Evolutionary conservation across 306 rosid genomes (phyloP).

Genomic region (Medicago ruthenica): DNA sequence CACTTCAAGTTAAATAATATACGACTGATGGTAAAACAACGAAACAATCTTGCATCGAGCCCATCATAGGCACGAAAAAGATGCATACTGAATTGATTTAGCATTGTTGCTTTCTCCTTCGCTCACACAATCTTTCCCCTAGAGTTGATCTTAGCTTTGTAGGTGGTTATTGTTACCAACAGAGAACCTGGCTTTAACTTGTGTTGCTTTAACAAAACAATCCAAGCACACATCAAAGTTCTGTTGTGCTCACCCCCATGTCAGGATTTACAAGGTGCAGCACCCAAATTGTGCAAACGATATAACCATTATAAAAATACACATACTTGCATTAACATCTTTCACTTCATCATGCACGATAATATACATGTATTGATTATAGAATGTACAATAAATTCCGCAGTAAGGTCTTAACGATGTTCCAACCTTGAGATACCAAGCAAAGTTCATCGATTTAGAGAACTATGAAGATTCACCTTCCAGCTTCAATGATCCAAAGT

Average conservation of each 20-base stretch:
- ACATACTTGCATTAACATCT: slow-evolving; percentile 13
- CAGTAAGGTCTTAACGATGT: background rate
- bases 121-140: background rate
- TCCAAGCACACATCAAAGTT: background rate
- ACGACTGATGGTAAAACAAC: background rate
- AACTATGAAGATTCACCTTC: slow-evolving; percentile 58
- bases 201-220: background rate
- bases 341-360: slow-evolving; percentile 25
- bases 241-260: background rate
- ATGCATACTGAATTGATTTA: background rate
- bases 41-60: no score
- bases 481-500: slow-evolving; percentile 56
- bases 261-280: background rate
- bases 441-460: slow-evolving; percentile 24
- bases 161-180: background rate
- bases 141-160: background rate
- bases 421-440: slow-evolving; percentile 14
- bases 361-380: slow-evolving; percentile 35
- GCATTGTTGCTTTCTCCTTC: background rate
- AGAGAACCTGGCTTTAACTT: background rate
- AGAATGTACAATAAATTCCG: slow-evolving; percentile 37
- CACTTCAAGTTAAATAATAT: background rate
- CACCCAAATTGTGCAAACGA: slow-evolving; percentile 7
- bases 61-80: background rate
- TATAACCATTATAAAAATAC: slow-evolving; percentile 2